These are phyloP conservation scores for Sclerotinia subarctica DNA, from an alignment of 2,329 filamentous ascomycete genomes.

Conservation along the genomic window DNA sequence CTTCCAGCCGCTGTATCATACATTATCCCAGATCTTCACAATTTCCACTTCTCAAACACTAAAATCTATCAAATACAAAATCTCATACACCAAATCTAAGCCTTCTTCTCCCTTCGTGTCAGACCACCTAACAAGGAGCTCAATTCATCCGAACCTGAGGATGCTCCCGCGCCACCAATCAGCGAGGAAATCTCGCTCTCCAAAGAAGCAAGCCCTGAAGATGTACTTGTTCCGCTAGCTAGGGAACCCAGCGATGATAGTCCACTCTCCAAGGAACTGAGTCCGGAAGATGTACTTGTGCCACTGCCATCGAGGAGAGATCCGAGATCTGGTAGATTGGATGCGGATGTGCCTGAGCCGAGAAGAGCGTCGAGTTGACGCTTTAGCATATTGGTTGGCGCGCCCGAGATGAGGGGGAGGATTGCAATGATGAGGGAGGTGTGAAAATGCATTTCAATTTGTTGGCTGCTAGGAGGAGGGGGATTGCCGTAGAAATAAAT, in stretches of 20 bases:
- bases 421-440: not conserved
- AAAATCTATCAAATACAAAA: not conserved
- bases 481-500: too few relatives aligned
- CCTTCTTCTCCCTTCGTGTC: not conserved
- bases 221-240: not conserved
- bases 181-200: not conserved
- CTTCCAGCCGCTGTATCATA: not conserved
- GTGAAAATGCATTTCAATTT: not conserved
- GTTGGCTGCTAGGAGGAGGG: accelerated
- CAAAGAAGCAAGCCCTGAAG: not conserved
- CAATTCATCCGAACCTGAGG: not conserved
- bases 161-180: not conserved
- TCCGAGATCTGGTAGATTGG: not conserved
- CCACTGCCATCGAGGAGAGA: not conserved
- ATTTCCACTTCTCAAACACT: not conserved
- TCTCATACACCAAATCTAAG: not conserved
- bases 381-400: not conserved
- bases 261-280: not conserved
- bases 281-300: not conserved
- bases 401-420: not conserved
- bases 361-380: not conserved
- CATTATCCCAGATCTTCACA: not conserved
- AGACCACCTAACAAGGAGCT: not conserved
- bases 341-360: not conserved
- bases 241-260: not conserved